Percentiles rank a stretch among this genome's conserved stretches.
Conservation (phyloP, 2,329 filamentous ascomycete genomes). For the Magnaporthales sp. region DNA sequence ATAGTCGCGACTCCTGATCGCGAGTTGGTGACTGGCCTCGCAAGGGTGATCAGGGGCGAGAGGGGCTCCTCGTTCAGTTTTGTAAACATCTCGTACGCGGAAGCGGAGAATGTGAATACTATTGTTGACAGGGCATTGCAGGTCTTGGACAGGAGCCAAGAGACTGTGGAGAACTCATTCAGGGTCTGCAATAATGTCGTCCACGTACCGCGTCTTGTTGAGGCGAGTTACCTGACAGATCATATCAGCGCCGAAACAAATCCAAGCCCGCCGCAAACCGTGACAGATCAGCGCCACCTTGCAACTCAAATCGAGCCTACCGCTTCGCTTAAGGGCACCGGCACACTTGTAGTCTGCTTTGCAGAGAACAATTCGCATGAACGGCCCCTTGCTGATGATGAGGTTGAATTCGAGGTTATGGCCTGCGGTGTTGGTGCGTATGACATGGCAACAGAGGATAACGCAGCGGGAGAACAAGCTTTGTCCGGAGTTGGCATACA, state of each 20-base stretch:
- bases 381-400: not conserved
- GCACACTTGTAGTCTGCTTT: not conserved
- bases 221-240: constrained; percentile 10
- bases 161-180: constrained; percentile 14
- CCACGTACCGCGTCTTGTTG: constrained; percentile 11
- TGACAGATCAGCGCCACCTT: not conserved
- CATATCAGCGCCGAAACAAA: constrained; percentile 7
- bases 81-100: constrained; percentile 14
- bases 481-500: not conserved
- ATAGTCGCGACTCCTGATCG: constrained; percentile 9
- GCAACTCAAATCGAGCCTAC: not conserved
- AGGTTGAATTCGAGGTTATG: constrained; percentile 1
- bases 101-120: constrained; percentile 2
- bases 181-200: constrained; percentile 8
- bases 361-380: not conserved
- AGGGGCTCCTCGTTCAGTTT: constrained; percentile 11
- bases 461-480: not conserved
- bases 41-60: constrained; percentile 8
- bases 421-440: not conserved
- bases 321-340: not conserved
- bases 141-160: constrained; percentile 4
- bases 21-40: constrained; percentile 12
- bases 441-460: not conserved
- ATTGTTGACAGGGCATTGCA: constrained; percentile 9
- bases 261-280: not conserved